Evolutionary conservation across 148 eudicot genomes (phyloP).

Genomic region (Mesembryanthemum crystallinum): DNA sequence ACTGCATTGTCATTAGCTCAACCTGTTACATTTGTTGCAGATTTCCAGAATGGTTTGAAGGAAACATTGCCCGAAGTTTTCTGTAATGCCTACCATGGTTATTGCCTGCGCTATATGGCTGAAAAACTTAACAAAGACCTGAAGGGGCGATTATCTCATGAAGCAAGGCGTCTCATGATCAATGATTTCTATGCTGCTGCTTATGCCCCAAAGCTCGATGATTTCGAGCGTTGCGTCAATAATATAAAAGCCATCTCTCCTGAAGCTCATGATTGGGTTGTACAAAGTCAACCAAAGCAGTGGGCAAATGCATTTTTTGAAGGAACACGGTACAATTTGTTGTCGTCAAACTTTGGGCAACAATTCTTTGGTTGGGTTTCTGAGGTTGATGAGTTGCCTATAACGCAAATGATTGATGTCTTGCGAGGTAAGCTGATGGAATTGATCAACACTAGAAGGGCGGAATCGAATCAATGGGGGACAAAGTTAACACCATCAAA

Average conservation of each 20-base stretch:
- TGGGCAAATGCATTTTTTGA: conserved; percentile 58
- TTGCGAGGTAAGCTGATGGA: conserved; percentile 53
- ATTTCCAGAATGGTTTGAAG: conserved; percentile 53
- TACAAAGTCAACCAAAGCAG: conserved; percentile 45
- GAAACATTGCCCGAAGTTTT: conserved; percentile 45
- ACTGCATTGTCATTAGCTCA: conserved; percentile 32
- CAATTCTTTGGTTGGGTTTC: conserved; percentile 53
- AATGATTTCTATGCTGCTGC: conserved; percentile 64
- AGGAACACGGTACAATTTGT: conserved; percentile 53
- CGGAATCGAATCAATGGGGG: conserved; percentile 52
- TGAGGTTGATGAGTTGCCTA: conserved; percentile 49
- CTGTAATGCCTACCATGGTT: conserved; percentile 42
- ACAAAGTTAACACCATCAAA: conserved; percentile 47
- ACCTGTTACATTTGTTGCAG: conserved; percentile 54
- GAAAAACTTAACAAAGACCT: conserved; percentile 57
- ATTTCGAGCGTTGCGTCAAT: conserved; percentile 36
- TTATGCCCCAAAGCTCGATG: conserved; percentile 43
- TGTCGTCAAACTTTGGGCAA: conserved; percentile 49
- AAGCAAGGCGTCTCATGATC: conserved; percentile 58
- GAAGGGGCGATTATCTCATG: conserved; percentile 51
- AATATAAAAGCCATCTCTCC: conserved; percentile 52
- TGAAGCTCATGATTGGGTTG: conserved; percentile 61
- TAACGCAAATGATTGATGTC: conserved; percentile 51
- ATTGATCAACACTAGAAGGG: conserved; percentile 40
- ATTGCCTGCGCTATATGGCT: conserved; percentile 50